phyloP scores from a whole-genome alignment of 352 stramenopile species.

The Phytophthora pinifolia region DNA sequence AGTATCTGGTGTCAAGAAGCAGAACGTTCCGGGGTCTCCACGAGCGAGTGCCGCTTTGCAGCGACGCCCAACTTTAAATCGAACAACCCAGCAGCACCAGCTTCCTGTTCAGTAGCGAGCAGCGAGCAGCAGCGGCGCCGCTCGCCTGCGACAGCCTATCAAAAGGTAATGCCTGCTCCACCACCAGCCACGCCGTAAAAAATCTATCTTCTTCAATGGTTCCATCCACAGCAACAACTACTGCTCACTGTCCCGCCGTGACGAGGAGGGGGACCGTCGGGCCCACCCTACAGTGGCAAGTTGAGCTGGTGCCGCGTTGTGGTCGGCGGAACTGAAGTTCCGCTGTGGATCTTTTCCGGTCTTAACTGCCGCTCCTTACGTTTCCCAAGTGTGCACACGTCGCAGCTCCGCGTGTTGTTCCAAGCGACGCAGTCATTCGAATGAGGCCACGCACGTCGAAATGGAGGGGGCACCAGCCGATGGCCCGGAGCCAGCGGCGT shows the following conservation, averaged over 20 bases:
- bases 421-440: conserved; percentile 17
- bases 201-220: too few species aligned
- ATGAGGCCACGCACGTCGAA: conserved; percentile 31
- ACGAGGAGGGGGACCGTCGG: neutral
- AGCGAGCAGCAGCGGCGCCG: neutral
- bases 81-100: conserved; percentile 19
- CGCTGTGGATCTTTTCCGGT: conserved; percentile 27
- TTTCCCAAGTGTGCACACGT: conserved; percentile 25
- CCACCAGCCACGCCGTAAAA: too few species aligned
- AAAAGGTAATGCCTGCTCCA: too few species aligned
- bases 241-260: conserved; percentile 6
- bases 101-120: conserved; percentile 9
- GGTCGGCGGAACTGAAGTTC: neutral
- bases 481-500: conserved; percentile 18
- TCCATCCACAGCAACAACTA: too few species aligned
- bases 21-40: conserved; percentile 27
- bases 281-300: neutral
- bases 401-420: conserved; percentile 12
- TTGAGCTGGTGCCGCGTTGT: conserved; percentile 8
- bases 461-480: conserved; percentile 7
- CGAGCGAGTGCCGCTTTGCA: neutral
- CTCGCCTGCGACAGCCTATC: too few species aligned
- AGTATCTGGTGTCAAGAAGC: too few species aligned
- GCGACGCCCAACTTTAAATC: conserved; percentile 35
- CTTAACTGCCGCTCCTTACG: conserved; percentile 1